Base-by-base conservation (phyloP, 495 filamentous ascomycete genomes). In the Penicillium turbatum region DNA sequence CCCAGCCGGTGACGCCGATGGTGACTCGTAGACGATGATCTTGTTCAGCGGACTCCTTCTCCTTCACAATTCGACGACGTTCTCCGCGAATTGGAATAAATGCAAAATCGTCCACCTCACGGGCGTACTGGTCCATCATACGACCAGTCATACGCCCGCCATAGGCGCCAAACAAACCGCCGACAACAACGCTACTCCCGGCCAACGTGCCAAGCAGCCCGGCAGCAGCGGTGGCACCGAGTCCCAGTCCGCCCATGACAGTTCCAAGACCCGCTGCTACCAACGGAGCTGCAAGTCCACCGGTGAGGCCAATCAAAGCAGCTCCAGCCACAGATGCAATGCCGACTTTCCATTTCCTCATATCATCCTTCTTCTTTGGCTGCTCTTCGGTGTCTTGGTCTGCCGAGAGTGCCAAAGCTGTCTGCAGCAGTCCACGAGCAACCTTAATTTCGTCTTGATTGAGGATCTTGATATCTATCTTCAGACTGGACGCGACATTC, bases 151-250 rank as follows among this genome's bases (percentile, higher is more conserved):
- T 90, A 12, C 86, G 79, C 11, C 84, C 88, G 21, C 91, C 91
- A 64, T 93, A 95, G 8, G 91, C 88, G 29, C 92, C 92, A 61
- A 98, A 96, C 11, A 97, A 69, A 43, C 86, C 81, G 5, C 90
- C 92, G 16, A 96, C 86, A 37, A 90, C 71, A 13, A 91, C 81
- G 6, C 81, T 79, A 58, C 84, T 95, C 21, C 88, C 81, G 10
- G 90, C 88, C 48, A 97, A 67, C 12, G 84, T 75, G 12, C 90
- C 93, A 0, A 98, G 71, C 50, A 95, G 85, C 7, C 83, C 82
- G 11, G 90, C 90, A 19, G 88, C 87, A 2, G 86, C 86, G 26
- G 86, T 87, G 10, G 85, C 82, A 13, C 88, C 89, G 0, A 97
- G 76, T 6, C 92, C 90, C 6, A 91, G 63, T 5, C 87, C 88